These are phyloP conservation scores for Diaporthe humulicola DNA, from an alignment of 2,329 filamentous ascomycete genomes.

Conservation along the genomic window DNA sequence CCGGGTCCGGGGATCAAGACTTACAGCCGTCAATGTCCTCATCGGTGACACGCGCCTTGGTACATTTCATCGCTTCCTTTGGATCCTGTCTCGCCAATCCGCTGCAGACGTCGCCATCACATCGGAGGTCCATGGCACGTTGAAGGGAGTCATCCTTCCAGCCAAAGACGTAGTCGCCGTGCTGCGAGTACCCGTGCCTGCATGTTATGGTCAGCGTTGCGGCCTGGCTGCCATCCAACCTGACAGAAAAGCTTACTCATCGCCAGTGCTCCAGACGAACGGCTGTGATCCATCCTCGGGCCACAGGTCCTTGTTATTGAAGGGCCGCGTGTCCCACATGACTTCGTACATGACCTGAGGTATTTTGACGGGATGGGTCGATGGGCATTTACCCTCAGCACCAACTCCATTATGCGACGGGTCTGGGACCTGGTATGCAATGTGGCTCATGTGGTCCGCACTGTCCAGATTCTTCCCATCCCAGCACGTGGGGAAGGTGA, in stretches of 20 bases:
- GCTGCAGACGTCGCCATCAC: slow-evolving; percentile 21
- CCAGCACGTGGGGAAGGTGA: slow-evolving; percentile 58
- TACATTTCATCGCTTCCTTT: slow-evolving; percentile 22
- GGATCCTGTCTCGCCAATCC: background rate
- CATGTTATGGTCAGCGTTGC: background rate
- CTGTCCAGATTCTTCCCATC: slow-evolving; percentile 64
- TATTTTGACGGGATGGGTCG: slow-evolving; percentile 45
- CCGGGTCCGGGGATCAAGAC: background rate
- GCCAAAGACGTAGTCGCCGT: slow-evolving; percentile 56
- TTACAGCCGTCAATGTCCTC: slow-evolving; percentile 23
- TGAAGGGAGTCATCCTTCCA: slow-evolving; percentile 51
- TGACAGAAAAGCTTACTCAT: slow-evolving; percentile 44
- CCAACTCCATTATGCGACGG: slow-evolving; percentile 55
- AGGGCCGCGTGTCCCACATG: slow-evolving; percentile 45
- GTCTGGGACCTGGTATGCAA: slow-evolving; percentile 58
- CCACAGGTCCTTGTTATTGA: slow-evolving; percentile 40
- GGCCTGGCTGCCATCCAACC: no score
- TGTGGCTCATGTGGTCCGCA: slow-evolving; percentile 55
- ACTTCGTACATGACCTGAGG: slow-evolving; percentile 47
- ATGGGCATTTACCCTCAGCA: slow-evolving; percentile 48
- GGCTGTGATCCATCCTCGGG: slow-evolving; percentile 49
- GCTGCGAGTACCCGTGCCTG: slow-evolving; percentile 51
- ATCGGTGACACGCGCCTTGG: background rate
- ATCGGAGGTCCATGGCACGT: slow-evolving; percentile 42
- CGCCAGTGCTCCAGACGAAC: slow-evolving; percentile 48